Evolutionary conservation across 2,329 filamentous ascomycete genomes (phyloP).

Genomic region (Sporothrix luriei): DNA sequence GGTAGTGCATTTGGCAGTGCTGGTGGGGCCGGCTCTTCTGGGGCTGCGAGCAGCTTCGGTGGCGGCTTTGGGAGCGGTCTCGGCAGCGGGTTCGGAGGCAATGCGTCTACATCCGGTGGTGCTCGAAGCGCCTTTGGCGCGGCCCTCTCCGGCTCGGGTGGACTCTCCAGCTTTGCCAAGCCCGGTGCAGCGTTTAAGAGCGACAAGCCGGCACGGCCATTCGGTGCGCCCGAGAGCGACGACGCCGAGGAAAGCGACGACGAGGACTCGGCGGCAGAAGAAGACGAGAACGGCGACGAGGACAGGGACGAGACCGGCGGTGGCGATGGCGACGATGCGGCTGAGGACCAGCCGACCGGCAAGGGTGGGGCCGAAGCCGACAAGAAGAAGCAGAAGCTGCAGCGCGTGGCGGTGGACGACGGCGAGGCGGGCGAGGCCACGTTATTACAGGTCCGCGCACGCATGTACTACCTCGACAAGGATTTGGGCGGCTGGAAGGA

Average conservation of each 20-base stretch:
- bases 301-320: conserved; percentile 50
- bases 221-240: conserved; percentile 74
- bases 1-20: conserved; percentile 41
- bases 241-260: conserved; percentile 56
- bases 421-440: conserved; percentile 84
- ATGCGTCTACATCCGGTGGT: conserved; percentile 42
- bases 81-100: not conserved
- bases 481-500: conserved; percentile 80
- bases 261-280: conserved; percentile 34
- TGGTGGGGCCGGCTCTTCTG: conserved; percentile 52
- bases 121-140: conserved; percentile 45
- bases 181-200: conserved; percentile 57
- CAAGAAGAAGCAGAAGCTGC: conserved; percentile 66
- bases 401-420: conserved; percentile 74
- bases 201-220: conserved; percentile 68
- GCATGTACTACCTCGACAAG: conserved; percentile 78
- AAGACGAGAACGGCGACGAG: conserved; percentile 52
- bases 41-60: conserved; percentile 44
- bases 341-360: conserved; percentile 15
- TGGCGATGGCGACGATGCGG: conserved; percentile 48
- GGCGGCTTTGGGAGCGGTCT: conserved; percentile 41
- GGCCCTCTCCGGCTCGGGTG: conserved; percentile 45
- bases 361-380: conserved; percentile 53
- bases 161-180: conserved; percentile 71
- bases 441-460: conserved; percentile 63